A percentile compares a stretch with the other conserved stretches of the same genome.
Evolutionary conservation across 306 rosid genomes (phyloP).

Genomic region (Ziziphus jujuba): DNA sequence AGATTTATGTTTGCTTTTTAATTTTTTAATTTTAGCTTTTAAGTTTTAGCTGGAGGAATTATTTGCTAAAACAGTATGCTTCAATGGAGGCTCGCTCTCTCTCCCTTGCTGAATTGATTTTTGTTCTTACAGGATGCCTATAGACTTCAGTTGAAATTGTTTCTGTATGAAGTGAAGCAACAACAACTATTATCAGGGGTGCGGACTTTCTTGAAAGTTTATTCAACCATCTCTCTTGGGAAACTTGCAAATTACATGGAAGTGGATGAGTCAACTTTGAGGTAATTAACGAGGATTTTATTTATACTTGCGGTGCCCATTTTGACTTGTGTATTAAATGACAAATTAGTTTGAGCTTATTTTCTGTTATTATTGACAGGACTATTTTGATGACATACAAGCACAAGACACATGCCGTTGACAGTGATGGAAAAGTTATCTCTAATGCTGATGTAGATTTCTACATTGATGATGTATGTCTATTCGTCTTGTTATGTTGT

Average conservation of each 20-base stretch:
- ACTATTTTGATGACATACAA: constrained; percentile 90
- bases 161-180: constrained; percentile 97
- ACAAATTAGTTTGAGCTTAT: constrained; percentile 1
- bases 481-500: constrained; percentile 6
- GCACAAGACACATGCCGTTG: constrained; percentile 95
- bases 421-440: constrained; percentile 58
- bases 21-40: neutral
- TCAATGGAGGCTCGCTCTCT: neutral
- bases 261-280: constrained; percentile 89
- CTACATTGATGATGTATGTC: constrained; percentile 78
- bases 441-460: constrained; percentile 93
- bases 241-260: constrained; percentile 96
- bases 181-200: constrained; percentile 87
- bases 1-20: neutral
- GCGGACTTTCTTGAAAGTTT: constrained; percentile 85
- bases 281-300: constrained; percentile 38
- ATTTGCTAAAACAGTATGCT: neutral
- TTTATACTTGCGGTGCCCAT: constrained; percentile 2
- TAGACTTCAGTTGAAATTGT: constrained; percentile 88
- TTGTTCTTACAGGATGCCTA: constrained; percentile 75
- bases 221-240: constrained; percentile 74
- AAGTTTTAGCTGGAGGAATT: neutral
- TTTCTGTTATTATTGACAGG: constrained; percentile 46
- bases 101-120: constrained; percentile 5
- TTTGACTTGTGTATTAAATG: neutral